Percentiles rank a stretch among this genome's conserved stretches.
Evolutionary conservation across 2,329 filamentous ascomycete species (phyloP).

Genomic region (Simplicillium aogashimaense): DNA sequence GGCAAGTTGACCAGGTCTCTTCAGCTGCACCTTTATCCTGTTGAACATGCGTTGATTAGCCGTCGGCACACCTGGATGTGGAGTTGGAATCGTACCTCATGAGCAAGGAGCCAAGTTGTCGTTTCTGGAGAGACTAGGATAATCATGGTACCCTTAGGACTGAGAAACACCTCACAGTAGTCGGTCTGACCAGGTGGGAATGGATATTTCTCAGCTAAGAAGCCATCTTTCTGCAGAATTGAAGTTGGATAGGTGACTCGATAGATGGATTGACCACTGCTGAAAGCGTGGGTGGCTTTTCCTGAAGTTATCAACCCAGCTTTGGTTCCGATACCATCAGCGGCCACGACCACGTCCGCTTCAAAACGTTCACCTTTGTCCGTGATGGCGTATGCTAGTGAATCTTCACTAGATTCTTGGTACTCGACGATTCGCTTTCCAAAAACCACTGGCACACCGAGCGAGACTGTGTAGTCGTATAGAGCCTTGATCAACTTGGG

Average conservation of each 20-base stretch:
- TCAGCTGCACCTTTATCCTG: slow-evolving; percentile 1
- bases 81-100: too few relatives aligned
- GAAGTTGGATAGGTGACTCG: slow-evolving; percentile 1
- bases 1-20: slow-evolving; percentile 1
- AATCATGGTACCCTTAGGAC: not conserved
- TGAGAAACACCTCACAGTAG: not conserved
- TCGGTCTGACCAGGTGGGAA: not conserved
- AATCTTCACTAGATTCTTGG: not conserved
- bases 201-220: not conserved
- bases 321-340: slow-evolving; percentile 3
- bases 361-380: not conserved
- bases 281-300: not conserved
- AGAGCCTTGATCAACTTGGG: slow-evolving; percentile 1
- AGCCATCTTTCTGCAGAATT: not conserved
- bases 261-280: not conserved
- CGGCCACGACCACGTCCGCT: slow-evolving; percentile 3
- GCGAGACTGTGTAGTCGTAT: not conserved
- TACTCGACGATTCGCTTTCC: slow-evolving; percentile 1
- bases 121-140: slow-evolving; percentile 1
- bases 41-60: too few relatives aligned
- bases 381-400: not conserved
- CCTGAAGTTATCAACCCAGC: not conserved
- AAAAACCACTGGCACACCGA: not conserved
- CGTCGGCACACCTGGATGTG: too few relatives aligned
- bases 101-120: not conserved